Evolutionary conservation across 805 yeast genomes (phyloP), one percentile per base, ranked within the genome.

Genomic region (Nakazawaea ernobii): DNA sequence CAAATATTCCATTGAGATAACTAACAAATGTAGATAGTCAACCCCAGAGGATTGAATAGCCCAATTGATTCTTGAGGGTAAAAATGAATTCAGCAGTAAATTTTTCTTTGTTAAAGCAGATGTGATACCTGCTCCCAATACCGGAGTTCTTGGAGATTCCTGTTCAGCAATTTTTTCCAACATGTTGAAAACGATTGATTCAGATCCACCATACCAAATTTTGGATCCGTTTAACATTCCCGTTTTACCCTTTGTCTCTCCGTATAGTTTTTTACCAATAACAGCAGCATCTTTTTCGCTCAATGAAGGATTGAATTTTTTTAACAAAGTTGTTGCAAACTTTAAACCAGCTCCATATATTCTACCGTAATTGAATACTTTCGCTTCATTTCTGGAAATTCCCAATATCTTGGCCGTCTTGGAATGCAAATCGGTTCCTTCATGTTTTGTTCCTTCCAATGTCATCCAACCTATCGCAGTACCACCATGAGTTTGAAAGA

Each of bases 401-500:
- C 96, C 96, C 60, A 94, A 66, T 54, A 95, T 90, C 9, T 75
- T 74, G 0, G 99, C 97, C 0, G 98, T 94, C 54, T 86, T 90
- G 0, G 97, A 89, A 61, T 94, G 99, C 51, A 95, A 67, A 67
- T 94, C 99, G 0, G 99, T 95, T 4, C 94, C 95, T 46, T 86
- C 92, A 48, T 70, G 73, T 66, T 94, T 94, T 4, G 92, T 82
- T 15, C 99, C 99, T 69, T 94, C 99, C 48, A 94, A 72, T 1
- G 97, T 91, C 99, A 94, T 95, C 99, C 99, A 95, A 0, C 98
- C 97, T 46, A 95, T 76, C 0, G 98, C 96, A 0, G 98, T 89
- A 11, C 95, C 95, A 6, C 99, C 99, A 63, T 94, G 99, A 24
- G 86, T 69, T 32, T 84, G 79, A 65, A 92, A 88, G 45, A 84